A percentile compares a stretch with the other conserved stretches of the same genome.
Conservation (phyloP, 75 land plant genomes). For the Cunninghamia lanceolata region DNA sequence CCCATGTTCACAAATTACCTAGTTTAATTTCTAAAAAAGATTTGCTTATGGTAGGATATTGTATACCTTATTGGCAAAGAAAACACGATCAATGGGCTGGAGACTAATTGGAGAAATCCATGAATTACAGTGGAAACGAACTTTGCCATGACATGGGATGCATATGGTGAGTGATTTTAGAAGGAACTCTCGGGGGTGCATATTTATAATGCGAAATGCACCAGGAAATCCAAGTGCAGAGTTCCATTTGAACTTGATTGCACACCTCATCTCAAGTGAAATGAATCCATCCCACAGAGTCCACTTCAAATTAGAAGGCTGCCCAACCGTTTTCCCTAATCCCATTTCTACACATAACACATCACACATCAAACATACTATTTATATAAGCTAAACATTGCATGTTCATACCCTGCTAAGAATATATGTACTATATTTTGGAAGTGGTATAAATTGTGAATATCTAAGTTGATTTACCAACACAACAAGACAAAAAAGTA, state of each 20-base stretch:
- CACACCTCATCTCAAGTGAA: background rate
- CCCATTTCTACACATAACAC: background rate
- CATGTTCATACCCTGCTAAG: too few species aligned
- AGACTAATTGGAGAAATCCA: conserved; percentile 17
- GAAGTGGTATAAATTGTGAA: background rate
- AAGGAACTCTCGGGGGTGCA: conserved; percentile 24
- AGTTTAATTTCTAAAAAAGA: too few species aligned
- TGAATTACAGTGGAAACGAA: too few species aligned
- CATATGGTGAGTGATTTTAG: background rate
- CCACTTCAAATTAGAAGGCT: background rate
- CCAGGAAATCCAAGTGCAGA: conserved; percentile 18
- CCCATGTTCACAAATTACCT: too few species aligned
- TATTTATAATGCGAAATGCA: conserved; percentile 23
- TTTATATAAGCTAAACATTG: too few species aligned
- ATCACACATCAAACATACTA: too few species aligned
- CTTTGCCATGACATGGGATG: too few species aligned
- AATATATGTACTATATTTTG: background rate
- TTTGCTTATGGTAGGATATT: too few species aligned
- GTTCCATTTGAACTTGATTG: background rate
- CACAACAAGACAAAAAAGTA: too few species aligned
- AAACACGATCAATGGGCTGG: conserved; percentile 54
- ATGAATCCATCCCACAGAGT: too few species aligned
- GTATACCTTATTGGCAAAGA: conserved; percentile 32
- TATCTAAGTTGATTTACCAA: background rate
- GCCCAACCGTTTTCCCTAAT: background rate